Conservation (phyloP, 306 rosid species). For the Dryas alaskensis region DNA sequence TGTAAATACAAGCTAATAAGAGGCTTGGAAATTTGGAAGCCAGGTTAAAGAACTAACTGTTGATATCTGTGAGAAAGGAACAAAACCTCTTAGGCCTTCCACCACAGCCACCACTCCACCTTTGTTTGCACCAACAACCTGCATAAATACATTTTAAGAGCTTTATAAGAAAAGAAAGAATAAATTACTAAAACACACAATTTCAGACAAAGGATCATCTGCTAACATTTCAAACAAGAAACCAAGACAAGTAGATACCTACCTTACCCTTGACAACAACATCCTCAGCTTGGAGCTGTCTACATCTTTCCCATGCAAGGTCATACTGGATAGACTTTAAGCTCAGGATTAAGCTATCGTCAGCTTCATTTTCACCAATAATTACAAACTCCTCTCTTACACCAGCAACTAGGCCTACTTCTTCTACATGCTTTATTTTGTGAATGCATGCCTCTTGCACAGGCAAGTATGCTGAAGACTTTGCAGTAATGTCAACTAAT, state of each 20-base stretch:
- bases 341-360: slow-evolving; percentile 77
- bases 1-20: background rate
- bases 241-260: slow-evolving; percentile 41
- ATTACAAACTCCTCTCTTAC: slow-evolving; percentile 75
- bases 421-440: slow-evolving; percentile 66
- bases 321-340: slow-evolving; percentile 69
- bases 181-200: background rate
- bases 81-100: slow-evolving; percentile 91
- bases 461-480: slow-evolving; percentile 87
- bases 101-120: slow-evolving; percentile 96
- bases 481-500: slow-evolving; percentile 75
- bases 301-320: slow-evolving; percentile 93
- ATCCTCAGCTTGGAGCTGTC: slow-evolving; percentile 97
- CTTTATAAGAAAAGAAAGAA: background rate
- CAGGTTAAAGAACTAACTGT: slow-evolving; percentile 58
- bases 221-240: slow-evolving; percentile 10
- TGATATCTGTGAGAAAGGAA: slow-evolving; percentile 95
- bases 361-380: slow-evolving; percentile 75
- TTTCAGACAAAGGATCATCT: slow-evolving; percentile 1
- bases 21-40: slow-evolving; percentile 3
- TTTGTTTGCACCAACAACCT: slow-evolving; percentile 81
- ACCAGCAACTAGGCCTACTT: slow-evolving; percentile 75
- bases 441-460: slow-evolving; percentile 69
- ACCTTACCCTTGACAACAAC: slow-evolving; percentile 96
- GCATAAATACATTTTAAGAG: slow-evolving; percentile 18